These are phyloP conservation scores for Diplotaxis tenuifolia DNA, from an alignment of 345 rosid species.

Conservation along the genomic window DNA sequence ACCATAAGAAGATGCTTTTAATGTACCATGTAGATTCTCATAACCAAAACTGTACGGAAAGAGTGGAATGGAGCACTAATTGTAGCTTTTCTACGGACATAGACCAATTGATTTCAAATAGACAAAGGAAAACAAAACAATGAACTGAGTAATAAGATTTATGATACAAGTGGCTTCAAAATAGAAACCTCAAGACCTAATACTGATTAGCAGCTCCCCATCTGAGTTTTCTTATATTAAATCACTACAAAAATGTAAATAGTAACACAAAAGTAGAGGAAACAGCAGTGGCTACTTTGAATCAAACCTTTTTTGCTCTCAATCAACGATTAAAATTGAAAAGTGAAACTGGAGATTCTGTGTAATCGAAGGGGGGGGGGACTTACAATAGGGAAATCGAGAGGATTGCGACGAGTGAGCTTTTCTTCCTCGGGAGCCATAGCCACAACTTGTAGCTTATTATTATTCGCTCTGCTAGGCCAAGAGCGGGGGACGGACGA, in stretches of 20 bases:
- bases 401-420: constrained; percentile 64
- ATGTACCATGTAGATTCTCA: neutral
- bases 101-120: neutral
- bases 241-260: neutral
- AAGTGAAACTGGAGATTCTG: neutral
- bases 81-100: neutral
- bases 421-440: constrained; percentile 83
- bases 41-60: constrained; percentile 32
- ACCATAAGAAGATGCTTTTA: neutral
- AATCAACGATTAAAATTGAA: neutral
- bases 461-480: constrained; percentile 22
- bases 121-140: neutral
- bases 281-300: neutral
- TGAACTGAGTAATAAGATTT: neutral
- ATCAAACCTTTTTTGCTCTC: neutral
- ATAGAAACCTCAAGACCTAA: neutral
- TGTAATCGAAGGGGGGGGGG: neutral
- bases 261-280: no score
- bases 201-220: neutral
- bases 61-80: neutral
- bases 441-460: constrained; percentile 43
- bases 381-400: constrained; percentile 68
- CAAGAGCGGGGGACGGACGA: constrained; percentile 11
- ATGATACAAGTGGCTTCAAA: neutral
- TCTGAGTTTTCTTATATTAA: neutral